Percentiles rank a stretch among this genome's conserved stretches.
phyloP scores from a whole-genome alignment of 2,329 filamentous ascomycete genomes.

The Cladosporium oxysporum region DNA sequence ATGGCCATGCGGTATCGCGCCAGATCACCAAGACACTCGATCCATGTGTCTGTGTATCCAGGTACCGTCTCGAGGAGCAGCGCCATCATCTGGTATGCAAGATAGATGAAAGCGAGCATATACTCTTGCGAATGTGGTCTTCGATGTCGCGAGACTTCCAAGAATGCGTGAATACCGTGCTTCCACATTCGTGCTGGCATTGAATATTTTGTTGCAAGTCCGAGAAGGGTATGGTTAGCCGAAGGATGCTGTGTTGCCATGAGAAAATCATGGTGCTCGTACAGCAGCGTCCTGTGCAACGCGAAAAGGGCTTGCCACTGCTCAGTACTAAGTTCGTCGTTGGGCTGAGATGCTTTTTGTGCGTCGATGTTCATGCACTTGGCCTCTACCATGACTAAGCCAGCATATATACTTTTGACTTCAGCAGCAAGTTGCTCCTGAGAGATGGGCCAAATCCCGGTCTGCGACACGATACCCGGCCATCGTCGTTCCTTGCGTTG shows the following conservation, averaged over 20 bases:
- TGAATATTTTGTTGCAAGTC: constrained; percentile 75
- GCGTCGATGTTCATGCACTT: constrained; percentile 52
- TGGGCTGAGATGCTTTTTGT: constrained; percentile 60
- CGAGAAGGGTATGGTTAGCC: constrained; percentile 65
- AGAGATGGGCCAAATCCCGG: no score
- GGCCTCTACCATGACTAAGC: constrained; percentile 80
- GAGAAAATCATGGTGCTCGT: constrained; percentile 60
- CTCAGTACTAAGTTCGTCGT: constrained; percentile 55
- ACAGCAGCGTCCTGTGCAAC: constrained; percentile 67
- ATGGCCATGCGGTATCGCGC: constrained; percentile 88
- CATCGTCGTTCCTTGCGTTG: no score
- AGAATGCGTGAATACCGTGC: constrained; percentile 69
- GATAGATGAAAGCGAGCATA: constrained; percentile 87
- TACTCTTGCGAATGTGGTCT: constrained; percentile 78
- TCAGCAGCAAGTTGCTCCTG: constrained; percentile 79
- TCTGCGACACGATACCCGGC: no score
- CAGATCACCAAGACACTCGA: constrained; percentile 87
- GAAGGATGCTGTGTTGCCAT: constrained; percentile 84
- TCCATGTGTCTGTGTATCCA: constrained; percentile 84
- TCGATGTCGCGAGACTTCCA: constrained; percentile 61
- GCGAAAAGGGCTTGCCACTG: constrained; percentile 86
- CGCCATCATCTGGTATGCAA: constrained; percentile 88
- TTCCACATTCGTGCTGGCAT: constrained; percentile 97
- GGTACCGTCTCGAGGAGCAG: constrained; percentile 83
- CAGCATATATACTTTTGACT: constrained; percentile 80